A percentile compares a stretch with the other conserved stretches of the same genome.
These are phyloP conservation scores for Thalia dealbata DNA, from an alignment of 176 grass and related monocot genomes.

Conservation along the genomic window DNA sequence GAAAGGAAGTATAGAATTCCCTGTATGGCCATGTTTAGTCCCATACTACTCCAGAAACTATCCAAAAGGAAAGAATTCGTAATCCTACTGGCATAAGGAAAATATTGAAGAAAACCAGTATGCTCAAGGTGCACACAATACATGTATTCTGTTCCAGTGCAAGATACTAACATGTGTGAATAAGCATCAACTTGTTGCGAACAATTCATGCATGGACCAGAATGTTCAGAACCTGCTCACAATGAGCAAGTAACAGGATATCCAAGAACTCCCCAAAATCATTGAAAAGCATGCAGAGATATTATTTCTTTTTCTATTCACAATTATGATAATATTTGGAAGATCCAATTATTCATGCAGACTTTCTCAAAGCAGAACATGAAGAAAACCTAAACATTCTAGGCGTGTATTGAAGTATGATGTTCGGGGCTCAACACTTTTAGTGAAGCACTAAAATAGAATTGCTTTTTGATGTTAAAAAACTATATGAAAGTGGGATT, in stretches of 20 bases:
- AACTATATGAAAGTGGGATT: not conserved
- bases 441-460: not conserved
- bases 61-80: not conserved
- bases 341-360: too few relatives aligned
- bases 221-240: not conserved
- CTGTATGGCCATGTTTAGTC: not conserved
- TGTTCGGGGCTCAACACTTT: not conserved
- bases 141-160: not conserved
- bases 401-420: not conserved
- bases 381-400: not conserved
- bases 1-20: not conserved
- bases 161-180: not conserved
- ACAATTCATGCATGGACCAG: not conserved
- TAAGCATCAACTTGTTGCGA: not conserved
- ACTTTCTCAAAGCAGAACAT: too few relatives aligned
- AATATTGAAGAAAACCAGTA: too few relatives aligned
- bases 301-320: not conserved
- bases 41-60: not conserved
- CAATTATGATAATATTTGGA: not conserved
- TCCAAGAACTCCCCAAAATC: not conserved
- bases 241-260: not conserved
- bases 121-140: too few relatives aligned
- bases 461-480: not conserved
- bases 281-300: not conserved
- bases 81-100: not conserved